Percentiles rank a stretch among this genome's conserved stretches.
Evolutionary conservation across 805 yeast species (phyloP).

Genomic region (Debaryomyces maramus): DNA sequence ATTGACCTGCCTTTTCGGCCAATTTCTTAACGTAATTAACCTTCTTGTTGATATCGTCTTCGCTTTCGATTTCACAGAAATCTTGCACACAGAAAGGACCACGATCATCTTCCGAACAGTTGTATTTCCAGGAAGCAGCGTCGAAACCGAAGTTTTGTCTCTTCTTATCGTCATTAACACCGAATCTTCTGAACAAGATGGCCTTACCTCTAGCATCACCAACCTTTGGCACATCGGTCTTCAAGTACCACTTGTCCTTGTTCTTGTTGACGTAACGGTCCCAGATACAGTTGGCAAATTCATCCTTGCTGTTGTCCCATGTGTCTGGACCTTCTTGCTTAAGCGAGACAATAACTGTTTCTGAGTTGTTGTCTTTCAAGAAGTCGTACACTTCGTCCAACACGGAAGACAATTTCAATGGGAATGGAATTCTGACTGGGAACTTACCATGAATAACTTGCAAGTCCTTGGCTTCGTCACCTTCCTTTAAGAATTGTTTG

Average conservation of each 20-base stretch:
- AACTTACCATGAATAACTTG: slow-evolving; percentile 75
- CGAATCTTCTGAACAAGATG: slow-evolving; percentile 68
- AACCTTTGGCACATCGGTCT: slow-evolving; percentile 54
- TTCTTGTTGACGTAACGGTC: slow-evolving; percentile 51
- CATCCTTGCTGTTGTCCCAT: slow-evolving; percentile 64
- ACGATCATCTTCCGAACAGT: slow-evolving; percentile 64
- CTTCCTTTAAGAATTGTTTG: slow-evolving; percentile 52
- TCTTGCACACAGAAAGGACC: slow-evolving; percentile 69
- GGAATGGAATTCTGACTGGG: slow-evolving; percentile 64
- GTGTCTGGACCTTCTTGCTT: slow-evolving; percentile 72
- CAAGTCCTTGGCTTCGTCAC: slow-evolving; percentile 52
- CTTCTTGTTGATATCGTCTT: slow-evolving; percentile 56
- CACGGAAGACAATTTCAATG: slow-evolving; percentile 51
- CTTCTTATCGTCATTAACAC: slow-evolving; percentile 50
- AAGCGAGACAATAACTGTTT: slow-evolving; percentile 63
- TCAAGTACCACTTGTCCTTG: slow-evolving; percentile 61
- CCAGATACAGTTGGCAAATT: slow-evolving; percentile 63
- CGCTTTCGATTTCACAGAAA: slow-evolving; percentile 60
- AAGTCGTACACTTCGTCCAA: slow-evolving; percentile 61
- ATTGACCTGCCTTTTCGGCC: slow-evolving; percentile 51
- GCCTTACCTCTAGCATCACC: slow-evolving; percentile 68
- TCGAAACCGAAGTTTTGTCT: slow-evolving; percentile 58
- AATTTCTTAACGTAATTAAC: slow-evolving; percentile 56
- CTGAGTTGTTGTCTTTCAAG: slow-evolving; percentile 51
- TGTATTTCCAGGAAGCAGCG: slow-evolving; percentile 66